Evolutionary conservation across 495 filamentous ascomycete species (phyloP).

Genomic region (Bombardia bombarda): DNA sequence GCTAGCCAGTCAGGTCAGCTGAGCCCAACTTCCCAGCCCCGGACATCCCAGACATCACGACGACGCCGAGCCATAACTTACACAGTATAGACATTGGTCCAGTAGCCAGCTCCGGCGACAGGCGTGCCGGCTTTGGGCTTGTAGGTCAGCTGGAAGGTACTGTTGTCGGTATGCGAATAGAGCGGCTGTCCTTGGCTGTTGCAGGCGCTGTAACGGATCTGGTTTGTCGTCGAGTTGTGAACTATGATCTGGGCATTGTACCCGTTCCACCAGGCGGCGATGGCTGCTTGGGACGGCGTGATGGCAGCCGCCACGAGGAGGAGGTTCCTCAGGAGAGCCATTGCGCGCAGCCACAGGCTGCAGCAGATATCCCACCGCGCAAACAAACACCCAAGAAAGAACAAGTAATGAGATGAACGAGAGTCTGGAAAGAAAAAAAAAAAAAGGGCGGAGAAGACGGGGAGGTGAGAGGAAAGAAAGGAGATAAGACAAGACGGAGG

Average conservation of each 20-base stretch:
- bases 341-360: too few species aligned
- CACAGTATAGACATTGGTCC: slow-evolving; percentile 9
- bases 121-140: slow-evolving; percentile 24
- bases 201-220: slow-evolving; percentile 29
- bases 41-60: background rate
- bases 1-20: slow-evolving; percentile 4
- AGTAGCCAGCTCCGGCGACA: slow-evolving; percentile 28
- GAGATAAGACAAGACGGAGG: too few species aligned
- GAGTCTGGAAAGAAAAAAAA: too few species aligned
- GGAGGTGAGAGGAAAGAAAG: too few species aligned
- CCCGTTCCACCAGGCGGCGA: slow-evolving; percentile 25
- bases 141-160: slow-evolving; percentile 10
- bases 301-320: slow-evolving; percentile 16
- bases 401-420: too few species aligned
- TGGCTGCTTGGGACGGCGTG: slow-evolving; percentile 13
- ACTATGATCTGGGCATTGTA: slow-evolving; percentile 27
- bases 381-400: too few species aligned
- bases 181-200: slow-evolving; percentile 15
- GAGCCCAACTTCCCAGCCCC: background rate
- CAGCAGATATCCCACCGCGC: too few species aligned
- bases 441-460: too few species aligned
- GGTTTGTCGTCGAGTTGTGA: slow-evolving; percentile 23
- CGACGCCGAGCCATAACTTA: slow-evolving; percentile 5
- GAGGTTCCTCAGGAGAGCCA: background rate
- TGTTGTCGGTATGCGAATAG: slow-evolving; percentile 20